Evolutionary conservation across 2,329 filamentous ascomycete species (phyloP), one percentile per base, ranked within the genome.

Genomic region (Colletotrichum salicis): DNA sequence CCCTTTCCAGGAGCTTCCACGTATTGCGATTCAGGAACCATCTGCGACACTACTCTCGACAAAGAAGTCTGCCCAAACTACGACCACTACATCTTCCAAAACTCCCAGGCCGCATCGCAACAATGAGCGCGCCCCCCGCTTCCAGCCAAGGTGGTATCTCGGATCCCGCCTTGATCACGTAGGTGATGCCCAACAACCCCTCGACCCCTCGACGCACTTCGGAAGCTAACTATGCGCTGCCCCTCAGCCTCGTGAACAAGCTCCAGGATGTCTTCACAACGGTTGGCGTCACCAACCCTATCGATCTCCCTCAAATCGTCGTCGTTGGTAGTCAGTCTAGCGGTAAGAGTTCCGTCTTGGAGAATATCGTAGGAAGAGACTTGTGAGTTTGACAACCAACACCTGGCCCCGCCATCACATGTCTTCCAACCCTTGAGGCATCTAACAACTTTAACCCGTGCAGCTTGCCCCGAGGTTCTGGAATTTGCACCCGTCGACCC

Each of bases 211-310:
- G 56, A 67, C 33, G 37, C 67, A 72, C 62, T 72, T 74, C 77
- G 71, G 56, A 70, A 60, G 67, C 65, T 72, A 71, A 72, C 65
- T 55, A 60, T 59, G 56, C 67, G 57, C 45, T 37, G 54, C 64
- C 24, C 33, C 27, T 60, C 45, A 92, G 90, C 80, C 93, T 98
- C 78, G 96, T 99, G 82, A 99, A 99, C 88, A 98, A 97, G 88
- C 92, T 99, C 59, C 96, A 99, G 83, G 96, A 99, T 94, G 96
- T 99, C 77, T 99, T 99, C 82, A 93, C 96, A 74, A 98, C 96
- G 54, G 96, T 99, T 77, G 96, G 96, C 78, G 96, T 98, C 80
- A 96, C 97, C 90, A 99, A 99, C 85, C 96, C 96, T 74, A 99
- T 99, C 88, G 96, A 99, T 86, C 86, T 99, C 75, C 96, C 96